Conservation (phyloP, 2,329 filamentous ascomycete genomes). For the Bipolaris victoriae region DNA sequence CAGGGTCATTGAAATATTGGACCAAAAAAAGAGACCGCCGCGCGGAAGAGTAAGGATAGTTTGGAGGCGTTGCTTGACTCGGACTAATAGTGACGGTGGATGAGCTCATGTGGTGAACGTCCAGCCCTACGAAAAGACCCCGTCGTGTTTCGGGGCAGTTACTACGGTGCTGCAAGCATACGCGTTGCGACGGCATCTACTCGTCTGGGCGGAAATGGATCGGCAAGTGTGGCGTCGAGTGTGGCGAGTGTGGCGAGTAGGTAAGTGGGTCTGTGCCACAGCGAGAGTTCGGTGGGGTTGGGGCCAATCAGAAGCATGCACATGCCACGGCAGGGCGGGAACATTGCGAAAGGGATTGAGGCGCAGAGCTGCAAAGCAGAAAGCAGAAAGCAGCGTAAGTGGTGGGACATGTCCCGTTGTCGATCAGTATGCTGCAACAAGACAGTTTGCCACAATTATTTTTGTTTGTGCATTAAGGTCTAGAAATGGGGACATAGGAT, state of each 20-base stretch:
- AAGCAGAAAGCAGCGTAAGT: no score
- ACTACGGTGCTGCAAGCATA: slow-evolving; percentile 26
- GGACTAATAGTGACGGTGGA: background rate
- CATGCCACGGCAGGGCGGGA: no score
- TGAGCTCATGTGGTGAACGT: slow-evolving; percentile 13
- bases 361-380: no score
- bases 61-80: slow-evolving; percentile 8
- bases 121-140: slow-evolving; percentile 14
- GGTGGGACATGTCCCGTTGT: slow-evolving; percentile 26
- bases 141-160: slow-evolving; percentile 6
- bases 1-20: background rate
- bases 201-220: slow-evolving; percentile 9
- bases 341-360: no score
- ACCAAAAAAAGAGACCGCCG: background rate
- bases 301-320: no score
- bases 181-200: slow-evolving; percentile 25
- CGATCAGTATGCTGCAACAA: slow-evolving; percentile 17
- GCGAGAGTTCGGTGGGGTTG: background rate
- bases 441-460: slow-evolving; percentile 43
- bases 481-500: no score
- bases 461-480: slow-evolving; percentile 13
- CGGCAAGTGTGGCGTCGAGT: slow-evolving; percentile 11
- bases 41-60: background rate
- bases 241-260: slow-evolving; percentile 7
- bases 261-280: slow-evolving; percentile 22